A percentile compares a stretch with the other conserved stretches of the same genome.
Evolutionary conservation across 352 stramenopile species (phyloP).

Genomic region (Globisporangium solare): DNA sequence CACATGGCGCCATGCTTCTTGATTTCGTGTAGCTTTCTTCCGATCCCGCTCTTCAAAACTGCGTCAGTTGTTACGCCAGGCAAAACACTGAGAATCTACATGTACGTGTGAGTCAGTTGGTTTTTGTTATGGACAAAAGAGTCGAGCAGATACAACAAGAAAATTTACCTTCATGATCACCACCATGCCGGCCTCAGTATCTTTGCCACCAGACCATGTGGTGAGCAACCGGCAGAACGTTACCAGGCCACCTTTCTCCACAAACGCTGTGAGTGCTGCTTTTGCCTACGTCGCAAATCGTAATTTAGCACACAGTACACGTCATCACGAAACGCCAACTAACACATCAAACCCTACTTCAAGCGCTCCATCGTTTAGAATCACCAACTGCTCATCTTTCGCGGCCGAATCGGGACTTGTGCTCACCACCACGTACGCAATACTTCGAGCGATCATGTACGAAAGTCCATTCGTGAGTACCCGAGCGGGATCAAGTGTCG

Average conservation of each 20-base stretch:
- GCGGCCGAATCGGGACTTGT: constrained; percentile 22
- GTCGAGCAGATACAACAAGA: no score
- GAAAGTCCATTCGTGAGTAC: constrained; percentile 15
- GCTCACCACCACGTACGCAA: constrained; percentile 54
- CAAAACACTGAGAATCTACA: constrained; percentile 49
- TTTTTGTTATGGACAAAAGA: neutral
- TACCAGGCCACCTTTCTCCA: constrained; percentile 40
- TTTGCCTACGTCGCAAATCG: constrained; percentile 28
- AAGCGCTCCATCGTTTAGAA: constrained; percentile 26
- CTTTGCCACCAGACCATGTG: constrained; percentile 38
- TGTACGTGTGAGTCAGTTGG: constrained; percentile 2
- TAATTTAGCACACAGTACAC: neutral
- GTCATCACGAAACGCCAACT: no score
- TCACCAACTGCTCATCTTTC: constrained; percentile 27
- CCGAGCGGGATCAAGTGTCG: constrained; percentile 15
- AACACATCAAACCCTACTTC: constrained; percentile 23
- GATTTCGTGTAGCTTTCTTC: constrained; percentile 39
- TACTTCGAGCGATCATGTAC: constrained; percentile 48
- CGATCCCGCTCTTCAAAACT: constrained; percentile 46
- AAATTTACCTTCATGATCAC: constrained; percentile 53
- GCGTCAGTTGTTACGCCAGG: constrained; percentile 42
- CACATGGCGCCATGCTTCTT: constrained; percentile 24
- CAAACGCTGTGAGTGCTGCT: constrained; percentile 41
- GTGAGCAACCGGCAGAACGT: constrained; percentile 40
- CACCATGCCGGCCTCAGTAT: constrained; percentile 50